Base-by-base conservation (phyloP, 176 grass and related monocot species). In the Eragrostis curvula region DNA sequence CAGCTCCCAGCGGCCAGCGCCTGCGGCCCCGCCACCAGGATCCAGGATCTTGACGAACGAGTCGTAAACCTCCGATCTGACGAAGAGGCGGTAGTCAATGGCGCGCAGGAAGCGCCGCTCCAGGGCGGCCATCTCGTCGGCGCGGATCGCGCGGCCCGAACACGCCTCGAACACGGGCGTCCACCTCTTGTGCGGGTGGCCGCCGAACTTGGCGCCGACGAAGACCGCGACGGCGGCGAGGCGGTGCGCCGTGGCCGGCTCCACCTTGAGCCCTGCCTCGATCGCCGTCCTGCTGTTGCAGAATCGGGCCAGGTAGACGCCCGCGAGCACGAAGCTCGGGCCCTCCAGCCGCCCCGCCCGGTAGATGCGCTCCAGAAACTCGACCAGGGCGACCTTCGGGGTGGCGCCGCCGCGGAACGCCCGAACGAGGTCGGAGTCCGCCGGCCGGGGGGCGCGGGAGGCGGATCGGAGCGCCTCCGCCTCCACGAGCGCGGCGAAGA, bases 41-140 rank as follows among this genome's bases (percentile, higher is more conserved):
- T 7, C 7, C 30, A 0, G 12, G 7, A 79, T 7, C 7, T 21
- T 0, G 8, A 47, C 36, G 61, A 79, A 52, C 11, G 6, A 10
- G 0, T 12, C 20, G 62, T 43, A 75, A 10, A 2, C 36, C 21
- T 6, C 21, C 6, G 17, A 2, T 11, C 32, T 6, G 17, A 79
- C 76, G 18, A 30, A 79, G 27, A 79, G 1, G 6, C 76, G 76
- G 12, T 21, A 79, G 45, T 30, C 28, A 44, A 79, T 32, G 1
- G 76, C 76, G 27, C 28, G 76, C 27, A 79, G 29, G 76, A 79
- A 79, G 17, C 27, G 28, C 27, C 20, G 17, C 60, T 79, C 76
- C 1, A 79, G 76, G 11, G 0, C 76, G 3, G 44, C 11, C 45
- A 79, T 66, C 60, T 79, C 60, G 9, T 17, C 27, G 9, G 27